Base-by-base conservation (phyloP, 2,329 filamentous ascomycete genomes). In the Cadophora sp. region DNA sequence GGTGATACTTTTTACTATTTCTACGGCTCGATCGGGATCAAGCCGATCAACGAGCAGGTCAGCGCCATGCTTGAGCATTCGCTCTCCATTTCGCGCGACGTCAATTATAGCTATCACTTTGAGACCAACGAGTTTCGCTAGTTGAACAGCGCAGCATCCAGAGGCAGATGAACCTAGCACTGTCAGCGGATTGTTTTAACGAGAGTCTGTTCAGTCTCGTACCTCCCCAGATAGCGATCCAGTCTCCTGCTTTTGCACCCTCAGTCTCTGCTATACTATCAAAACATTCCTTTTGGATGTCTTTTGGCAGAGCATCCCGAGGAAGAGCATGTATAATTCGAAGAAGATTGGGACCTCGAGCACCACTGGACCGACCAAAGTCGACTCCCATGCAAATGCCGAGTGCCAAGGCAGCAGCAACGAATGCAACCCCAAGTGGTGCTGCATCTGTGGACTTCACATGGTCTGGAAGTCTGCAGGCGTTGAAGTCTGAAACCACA, bases 161-260 rank as follows among this genome's bases (percentile, higher is more conserved):
- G 89, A 92, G 0, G 89, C 92, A 0, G 90, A 91, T 1, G 90
- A 92, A 1, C 83, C 84, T 86, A 31, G 12, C 9, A 37, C 58
- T 59, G 43, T 70, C 14, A 70, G 65, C 22, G 50, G 26, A 5
- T 31, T 27, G 24, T 24, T 22, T n/a, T 50, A n/a, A 24, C 22
- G 34, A 62, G 40, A 48, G 27, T 7, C 5, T 14, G 14, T 5
- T n/a, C 22, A 40, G 31, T 24, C 12, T 72, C 81, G 75, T 72
- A 83, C 87, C 91, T 66, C 91, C 91, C 91, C 91, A 94, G 58
- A 94, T 87, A 1, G 87, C 88, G 48, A 94, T 79, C 86, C 90
- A 93, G 68, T 94, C 91, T 0, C 89, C 90, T 0, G 79, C 73
- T 51, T 81, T 81, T 0, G 88, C 85, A 9, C 88, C 81, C 70